Percentiles rank a stretch among this genome's conserved stretches.
Evolutionary conservation across 208 protist genomes (phyloP).

Genomic region (Herpetomonas tarakana): DNA sequence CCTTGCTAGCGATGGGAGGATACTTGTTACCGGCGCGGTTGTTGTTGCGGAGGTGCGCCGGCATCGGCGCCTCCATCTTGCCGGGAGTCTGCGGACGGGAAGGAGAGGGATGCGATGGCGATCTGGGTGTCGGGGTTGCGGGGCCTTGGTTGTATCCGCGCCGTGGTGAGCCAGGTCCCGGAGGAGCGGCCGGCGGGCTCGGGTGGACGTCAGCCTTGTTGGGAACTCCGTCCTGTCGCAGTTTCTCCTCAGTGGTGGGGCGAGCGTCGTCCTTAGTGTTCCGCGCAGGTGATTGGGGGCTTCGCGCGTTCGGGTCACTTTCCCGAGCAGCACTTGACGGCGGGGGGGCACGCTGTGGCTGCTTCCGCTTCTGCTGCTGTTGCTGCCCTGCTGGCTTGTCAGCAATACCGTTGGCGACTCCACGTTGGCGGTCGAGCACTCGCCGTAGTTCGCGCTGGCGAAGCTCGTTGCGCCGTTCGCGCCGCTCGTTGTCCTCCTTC

Average conservation of each 20-base stretch:
- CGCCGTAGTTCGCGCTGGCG: constrained; percentile 58
- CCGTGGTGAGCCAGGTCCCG: background rate
- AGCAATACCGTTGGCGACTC: constrained; percentile 22
- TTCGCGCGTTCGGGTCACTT: too few relatives aligned
- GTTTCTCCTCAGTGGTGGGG: too few relatives aligned
- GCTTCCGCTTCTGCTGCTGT: too few relatives aligned
- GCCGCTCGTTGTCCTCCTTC: constrained; percentile 45
- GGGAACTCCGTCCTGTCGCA: too few relatives aligned
- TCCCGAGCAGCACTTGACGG: too few relatives aligned
- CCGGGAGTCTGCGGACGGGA: background rate
- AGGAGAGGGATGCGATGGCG: too few relatives aligned
- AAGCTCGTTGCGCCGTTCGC: constrained; percentile 47
- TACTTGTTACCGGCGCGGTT: too few relatives aligned
- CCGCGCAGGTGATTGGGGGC: too few relatives aligned
- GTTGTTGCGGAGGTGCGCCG: background rate
- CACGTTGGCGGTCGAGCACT: constrained; percentile 64
- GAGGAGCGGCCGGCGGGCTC: background rate
- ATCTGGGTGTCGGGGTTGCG: too few relatives aligned
- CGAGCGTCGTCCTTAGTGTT: too few relatives aligned
- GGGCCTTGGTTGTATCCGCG: background rate
- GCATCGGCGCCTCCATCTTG: background rate
- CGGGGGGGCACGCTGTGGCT: too few relatives aligned
- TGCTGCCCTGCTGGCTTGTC: too few relatives aligned
- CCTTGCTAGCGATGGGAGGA: background rate
- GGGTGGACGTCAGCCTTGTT: background rate